Conservation (phyloP, 352 stramenopile genomes). For the Pythium rishiriense region DNA sequence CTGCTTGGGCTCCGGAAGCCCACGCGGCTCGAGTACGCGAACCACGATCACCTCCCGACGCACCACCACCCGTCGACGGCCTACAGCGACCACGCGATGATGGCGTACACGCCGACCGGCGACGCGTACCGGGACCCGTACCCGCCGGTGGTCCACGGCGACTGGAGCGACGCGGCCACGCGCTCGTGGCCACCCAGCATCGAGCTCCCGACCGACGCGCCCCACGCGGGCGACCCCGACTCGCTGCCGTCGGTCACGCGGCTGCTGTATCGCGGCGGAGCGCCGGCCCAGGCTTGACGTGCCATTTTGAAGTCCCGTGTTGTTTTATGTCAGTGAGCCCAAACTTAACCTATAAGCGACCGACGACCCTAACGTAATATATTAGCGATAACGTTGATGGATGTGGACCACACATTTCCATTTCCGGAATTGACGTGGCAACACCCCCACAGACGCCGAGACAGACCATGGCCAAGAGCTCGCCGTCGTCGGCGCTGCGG, state of each 20-base stretch:
- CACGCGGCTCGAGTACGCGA: conserved; percentile 12
- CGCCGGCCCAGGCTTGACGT: background rate
- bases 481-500: conserved; percentile 18
- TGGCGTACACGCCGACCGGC: conserved; percentile 13
- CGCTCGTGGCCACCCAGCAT: conserved; percentile 13
- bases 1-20: conserved; percentile 14
- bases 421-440: conserved; percentile 27
- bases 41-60: background rate
- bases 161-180: conserved; percentile 23
- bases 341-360: conserved; percentile 1
- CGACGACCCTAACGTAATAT: conserved; percentile 2
- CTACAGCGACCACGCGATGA: conserved; percentile 27
- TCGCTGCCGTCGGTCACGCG: conserved; percentile 70
- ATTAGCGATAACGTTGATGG: conserved; percentile 6
- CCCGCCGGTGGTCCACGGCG: background rate
- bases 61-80: conserved; percentile 2
- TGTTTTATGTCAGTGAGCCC: conserved; percentile 20
- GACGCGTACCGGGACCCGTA: conserved; percentile 23
- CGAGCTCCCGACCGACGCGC: conserved; percentile 10
- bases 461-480: conserved; percentile 27
- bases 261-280: conserved; percentile 41
- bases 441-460: background rate
- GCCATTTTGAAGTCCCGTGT: conserved; percentile 1
- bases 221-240: conserved; percentile 31
- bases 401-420: conserved; percentile 12